Conservation (phyloP, 108 stramenopile species). For the Skeletonema tropicum region DNA sequence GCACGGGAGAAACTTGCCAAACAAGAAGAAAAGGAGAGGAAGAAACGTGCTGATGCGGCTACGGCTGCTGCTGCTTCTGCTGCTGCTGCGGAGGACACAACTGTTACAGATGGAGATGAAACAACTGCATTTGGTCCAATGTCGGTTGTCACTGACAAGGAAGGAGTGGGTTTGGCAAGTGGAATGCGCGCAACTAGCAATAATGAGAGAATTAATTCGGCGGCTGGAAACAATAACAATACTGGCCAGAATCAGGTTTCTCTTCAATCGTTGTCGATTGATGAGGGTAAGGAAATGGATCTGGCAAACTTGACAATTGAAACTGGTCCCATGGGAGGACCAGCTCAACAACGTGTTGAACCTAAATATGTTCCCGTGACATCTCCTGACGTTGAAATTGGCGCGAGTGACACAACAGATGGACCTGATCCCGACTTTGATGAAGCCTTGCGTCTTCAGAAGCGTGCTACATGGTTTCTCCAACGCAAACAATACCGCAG, state of each 20-base stretch:
- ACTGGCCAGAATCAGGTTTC: slow-evolving; percentile 5
- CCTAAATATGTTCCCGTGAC: not conserved
- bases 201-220: slow-evolving; percentile 23
- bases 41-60: slow-evolving; percentile 11
- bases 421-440: slow-evolving; percentile 87
- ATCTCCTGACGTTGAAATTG: slow-evolving; percentile 6
- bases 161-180: slow-evolving; percentile 41
- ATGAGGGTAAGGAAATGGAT: slow-evolving; percentile 29
- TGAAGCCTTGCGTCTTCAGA: slow-evolving; percentile 87
- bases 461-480: slow-evolving; percentile 71
- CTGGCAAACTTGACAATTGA: slow-evolving; percentile 30
- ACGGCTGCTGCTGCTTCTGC: slow-evolving; percentile 22
- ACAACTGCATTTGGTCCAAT: slow-evolving; percentile 58
- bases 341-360: slow-evolving; percentile 36
- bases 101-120: slow-evolving; percentile 58
- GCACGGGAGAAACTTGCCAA: slow-evolving; percentile 72
- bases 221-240: not conserved
- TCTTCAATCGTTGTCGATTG: slow-evolving; percentile 28
- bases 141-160: slow-evolving; percentile 69
- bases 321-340: slow-evolving; percentile 51
- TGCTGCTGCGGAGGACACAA: slow-evolving; percentile 51
- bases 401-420: slow-evolving; percentile 28
- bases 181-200: slow-evolving; percentile 22
- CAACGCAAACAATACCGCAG: slow-evolving; percentile 75
- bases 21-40: slow-evolving; percentile 63